Evolutionary conservation across 75 land plant genomes (phyloP).

Genomic region (Pinus albicaulis): DNA sequence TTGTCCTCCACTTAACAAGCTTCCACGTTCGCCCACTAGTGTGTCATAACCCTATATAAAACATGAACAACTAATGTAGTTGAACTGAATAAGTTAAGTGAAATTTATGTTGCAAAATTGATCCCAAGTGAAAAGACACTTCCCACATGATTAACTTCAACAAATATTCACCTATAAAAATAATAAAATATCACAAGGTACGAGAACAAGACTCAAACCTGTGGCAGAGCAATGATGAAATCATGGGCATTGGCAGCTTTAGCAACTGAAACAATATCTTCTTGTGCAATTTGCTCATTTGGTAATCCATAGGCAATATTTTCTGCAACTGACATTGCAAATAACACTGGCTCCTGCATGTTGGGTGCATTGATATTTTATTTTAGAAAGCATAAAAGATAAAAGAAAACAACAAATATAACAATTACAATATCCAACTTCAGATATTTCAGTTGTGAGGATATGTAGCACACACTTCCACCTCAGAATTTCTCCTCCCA

Average conservation of each 20-base stretch:
- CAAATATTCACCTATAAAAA: background rate
- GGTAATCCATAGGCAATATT: slow-evolving; percentile 99
- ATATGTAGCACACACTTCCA: background rate
- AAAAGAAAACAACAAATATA: background rate
- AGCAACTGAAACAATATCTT: slow-evolving; percentile 86
- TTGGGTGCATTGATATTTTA: background rate
- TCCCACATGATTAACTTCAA: background rate
- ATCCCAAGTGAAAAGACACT: background rate
- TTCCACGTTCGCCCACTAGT: slow-evolving; percentile 93
- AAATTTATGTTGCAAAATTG: background rate
- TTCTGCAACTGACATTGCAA: slow-evolving; percentile 95
- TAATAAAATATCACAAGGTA: background rate
- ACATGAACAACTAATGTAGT: background rate
- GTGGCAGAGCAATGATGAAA: slow-evolving; percentile 86
- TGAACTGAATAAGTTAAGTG: background rate
- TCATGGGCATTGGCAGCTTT: slow-evolving; percentile 99
- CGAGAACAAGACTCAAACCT: slow-evolving; percentile 42
- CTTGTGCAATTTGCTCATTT: slow-evolving; percentile 80
- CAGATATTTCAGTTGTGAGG: background rate
- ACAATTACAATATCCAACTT: background rate
- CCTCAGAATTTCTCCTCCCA: background rate
- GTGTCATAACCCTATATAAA: slow-evolving; percentile 87
- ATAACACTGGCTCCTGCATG: slow-evolving; percentile 95
- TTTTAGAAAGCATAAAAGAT: background rate
- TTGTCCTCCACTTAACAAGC: slow-evolving; percentile 96